These are phyloP conservation scores for Sporothrix variecibatus DNA, from an alignment of 2,329 filamentous ascomycete species.

Conservation along the genomic window DNA sequence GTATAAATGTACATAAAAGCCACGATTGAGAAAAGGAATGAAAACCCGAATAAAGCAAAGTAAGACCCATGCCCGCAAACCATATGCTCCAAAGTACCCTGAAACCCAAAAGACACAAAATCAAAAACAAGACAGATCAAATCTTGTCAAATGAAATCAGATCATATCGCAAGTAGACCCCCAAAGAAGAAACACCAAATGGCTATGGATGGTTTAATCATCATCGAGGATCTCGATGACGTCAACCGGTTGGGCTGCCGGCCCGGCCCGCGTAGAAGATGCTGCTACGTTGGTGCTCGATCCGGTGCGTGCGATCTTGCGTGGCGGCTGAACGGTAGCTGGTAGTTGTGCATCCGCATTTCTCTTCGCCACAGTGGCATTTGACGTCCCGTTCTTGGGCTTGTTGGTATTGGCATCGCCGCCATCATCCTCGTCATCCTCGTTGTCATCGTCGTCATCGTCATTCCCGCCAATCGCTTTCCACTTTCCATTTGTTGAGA, in stretches of 20 bases:
- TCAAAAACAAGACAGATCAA: background rate
- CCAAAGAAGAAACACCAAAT: background rate
- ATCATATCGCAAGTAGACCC: background rate
- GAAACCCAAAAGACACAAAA: background rate
- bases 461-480: constrained; percentile 42
- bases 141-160: background rate
- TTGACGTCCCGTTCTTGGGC: background rate
- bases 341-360: background rate
- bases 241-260: background rate
- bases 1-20: constrained; percentile 10
- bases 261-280: background rate
- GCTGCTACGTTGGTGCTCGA: background rate
- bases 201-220: background rate
- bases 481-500: constrained; percentile 68
- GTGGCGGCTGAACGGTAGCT: background rate
- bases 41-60: background rate
- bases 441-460: constrained; percentile 33
- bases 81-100: background rate
- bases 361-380: background rate
- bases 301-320: background rate
- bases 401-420: background rate
- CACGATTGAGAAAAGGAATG: constrained; percentile 1
- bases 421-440: background rate
- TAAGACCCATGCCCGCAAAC: background rate
- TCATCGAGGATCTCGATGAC: constrained; percentile 27